Base-by-base conservation (phyloP, 805 yeast genomes). In the Candida maris region DNA sequence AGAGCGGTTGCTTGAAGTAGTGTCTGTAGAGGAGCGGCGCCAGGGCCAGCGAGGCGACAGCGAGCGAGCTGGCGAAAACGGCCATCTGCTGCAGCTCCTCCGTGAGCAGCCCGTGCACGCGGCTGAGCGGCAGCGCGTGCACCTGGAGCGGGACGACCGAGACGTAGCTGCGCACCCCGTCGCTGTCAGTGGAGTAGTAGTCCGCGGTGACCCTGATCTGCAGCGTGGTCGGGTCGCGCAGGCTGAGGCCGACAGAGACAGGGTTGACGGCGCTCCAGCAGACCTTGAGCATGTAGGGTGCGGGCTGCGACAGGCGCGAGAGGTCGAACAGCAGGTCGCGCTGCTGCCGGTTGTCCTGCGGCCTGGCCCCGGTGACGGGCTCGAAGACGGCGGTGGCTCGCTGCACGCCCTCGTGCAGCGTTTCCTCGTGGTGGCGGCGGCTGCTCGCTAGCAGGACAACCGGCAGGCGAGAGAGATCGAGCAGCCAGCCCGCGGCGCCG, bases 251-350 rank as follows among this genome's bases (percentile, higher is more conserved):
- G 4, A 53, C 37, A 30, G 30, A 34, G 23, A 55, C 34, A 6
- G 61, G 61, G 26, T 49, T 42, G 3, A 53, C 44, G 3, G 61
- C 58, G 22, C 49, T 30, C 60, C 60, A 56, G 36, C 56, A 48
- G 4, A 52, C 41, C 27, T 44, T 46, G 16, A 44, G 29, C 14
- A 29, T 26, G 30, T 42, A 40, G 4, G 30, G 16, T 6, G 22
- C 4, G 16, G 7, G n/a, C 2, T 24, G 12, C 4, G 13, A 16
- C n/a, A 37, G 33, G 5, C 22, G 14, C 6, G 43, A 37, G 26
- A 43, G 21, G 26, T 28, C 32, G 4, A 46, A 20, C 1, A 26
- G 26, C 5, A 34, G 13, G 21, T 30, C 27, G 20, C 33, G 21
- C 3, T 19, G n/a, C 34, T 49, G 48, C 18, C 17, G n/a, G 35